Percentiles rank a stretch among this genome's conserved stretches.
phyloP scores from a whole-genome alignment of 2,329 filamentous ascomycete genomes.

The Clarireedia hainanense region DNA sequence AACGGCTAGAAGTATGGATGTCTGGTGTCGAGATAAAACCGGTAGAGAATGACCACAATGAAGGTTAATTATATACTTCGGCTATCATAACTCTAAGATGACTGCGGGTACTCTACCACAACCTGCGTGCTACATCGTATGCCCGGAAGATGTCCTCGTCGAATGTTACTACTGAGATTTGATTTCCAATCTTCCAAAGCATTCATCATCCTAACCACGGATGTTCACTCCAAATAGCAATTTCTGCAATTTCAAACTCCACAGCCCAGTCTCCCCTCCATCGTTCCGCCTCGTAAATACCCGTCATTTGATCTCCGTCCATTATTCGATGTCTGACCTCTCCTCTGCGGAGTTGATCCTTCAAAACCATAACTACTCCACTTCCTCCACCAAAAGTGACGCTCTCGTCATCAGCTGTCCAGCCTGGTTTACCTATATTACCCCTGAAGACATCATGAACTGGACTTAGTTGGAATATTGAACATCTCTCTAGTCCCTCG shows the following conservation, averaged over 20 bases:
- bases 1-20: too few relatives aligned
- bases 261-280: background rate
- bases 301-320: too few relatives aligned
- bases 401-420: background rate
- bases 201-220: background rate
- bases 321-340: background rate
- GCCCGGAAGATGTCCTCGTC: too few relatives aligned
- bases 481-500: background rate
- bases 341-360: background rate
- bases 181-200: too few relatives aligned
- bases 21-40: too few relatives aligned
- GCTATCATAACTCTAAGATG: too few relatives aligned
- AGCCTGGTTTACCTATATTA: background rate
- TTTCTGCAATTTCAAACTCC: background rate
- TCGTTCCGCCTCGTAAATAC: background rate
- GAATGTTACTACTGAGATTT: too few relatives aligned
- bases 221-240: background rate
- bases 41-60: too few relatives aligned
- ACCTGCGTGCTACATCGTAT: too few relatives aligned
- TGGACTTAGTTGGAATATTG: background rate
- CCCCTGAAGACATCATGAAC: background rate
- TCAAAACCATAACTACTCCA: background rate
- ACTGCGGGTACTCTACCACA: too few relatives aligned
- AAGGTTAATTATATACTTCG: too few relatives aligned
- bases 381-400: background rate